Percentiles rank a stretch among this genome's conserved stretches.
These are phyloP conservation scores for Ascoidea rubescens DNA, from an alignment of 805 yeast species.

Conservation along the genomic window DNA sequence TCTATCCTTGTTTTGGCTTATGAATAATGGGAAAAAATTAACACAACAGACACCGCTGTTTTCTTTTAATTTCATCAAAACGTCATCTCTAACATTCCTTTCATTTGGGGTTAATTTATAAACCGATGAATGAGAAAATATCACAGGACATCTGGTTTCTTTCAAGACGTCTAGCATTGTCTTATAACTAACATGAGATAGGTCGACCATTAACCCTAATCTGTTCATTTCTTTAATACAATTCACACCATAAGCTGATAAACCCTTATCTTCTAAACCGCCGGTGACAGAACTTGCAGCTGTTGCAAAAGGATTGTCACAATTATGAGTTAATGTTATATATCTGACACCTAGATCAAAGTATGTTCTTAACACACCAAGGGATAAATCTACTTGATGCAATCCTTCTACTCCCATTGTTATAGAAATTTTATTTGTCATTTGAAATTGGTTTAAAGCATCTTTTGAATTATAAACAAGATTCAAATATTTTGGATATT, in stretches of 20 bases:
- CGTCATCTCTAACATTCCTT: slow-evolving; percentile 36
- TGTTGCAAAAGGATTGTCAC: slow-evolving; percentile 45
- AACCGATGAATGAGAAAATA: slow-evolving; percentile 36
- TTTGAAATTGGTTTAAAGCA: slow-evolving; percentile 22
- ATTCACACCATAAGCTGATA: slow-evolving; percentile 25
- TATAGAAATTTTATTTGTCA: slow-evolving; percentile 24
- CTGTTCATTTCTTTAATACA: slow-evolving; percentile 36
- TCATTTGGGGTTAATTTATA: slow-evolving; percentile 25
- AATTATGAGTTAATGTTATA: slow-evolving; percentile 38
- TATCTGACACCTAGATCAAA: slow-evolving; percentile 38
- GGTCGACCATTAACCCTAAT: slow-evolving; percentile 37
- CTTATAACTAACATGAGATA: slow-evolving; percentile 32
- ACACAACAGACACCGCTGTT: slow-evolving; percentile 35
- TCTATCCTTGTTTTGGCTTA: slow-evolving; percentile 13
- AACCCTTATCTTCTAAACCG: slow-evolving; percentile 30
- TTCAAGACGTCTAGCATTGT: slow-evolving; percentile 32
- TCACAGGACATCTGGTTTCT: slow-evolving; percentile 29
- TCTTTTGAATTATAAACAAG: slow-evolving; percentile 28
- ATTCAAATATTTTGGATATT: slow-evolving; percentile 24
- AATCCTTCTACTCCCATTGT: slow-evolving; percentile 41
- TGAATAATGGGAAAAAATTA: slow-evolving; percentile 30
- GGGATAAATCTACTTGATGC: slow-evolving; percentile 35
- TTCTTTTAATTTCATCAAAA: slow-evolving; percentile 22
- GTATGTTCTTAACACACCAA: slow-evolving; percentile 34
- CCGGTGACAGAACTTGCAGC: slow-evolving; percentile 34